Conservation (phyloP, 2,329 filamentous ascomycete genomes). For the Truncatella angustata region DNA sequence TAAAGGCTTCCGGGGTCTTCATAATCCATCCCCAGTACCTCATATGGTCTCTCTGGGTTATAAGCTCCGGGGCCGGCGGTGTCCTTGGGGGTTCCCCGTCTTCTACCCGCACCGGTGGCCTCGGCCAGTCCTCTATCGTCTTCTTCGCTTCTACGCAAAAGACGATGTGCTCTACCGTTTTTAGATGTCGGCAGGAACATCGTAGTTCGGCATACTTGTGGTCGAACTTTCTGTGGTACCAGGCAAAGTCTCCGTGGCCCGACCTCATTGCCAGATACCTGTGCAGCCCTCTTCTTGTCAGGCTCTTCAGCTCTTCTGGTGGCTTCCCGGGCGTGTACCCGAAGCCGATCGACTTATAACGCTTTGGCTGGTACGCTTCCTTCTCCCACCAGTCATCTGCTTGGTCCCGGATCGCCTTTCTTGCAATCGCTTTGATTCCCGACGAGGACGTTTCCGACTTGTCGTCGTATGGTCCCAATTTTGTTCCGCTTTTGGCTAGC, state of each 20-base stretch:
- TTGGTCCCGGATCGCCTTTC: not conserved
- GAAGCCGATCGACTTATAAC: not conserved
- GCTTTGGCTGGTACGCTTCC: not conserved
- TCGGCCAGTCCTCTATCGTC: not conserved
- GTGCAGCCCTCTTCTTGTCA: not conserved
- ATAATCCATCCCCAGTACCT: constrained; percentile 1
- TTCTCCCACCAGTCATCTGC: not conserved
- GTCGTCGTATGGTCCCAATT: not conserved
- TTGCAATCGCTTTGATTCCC: not conserved
- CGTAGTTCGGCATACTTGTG: not conserved
- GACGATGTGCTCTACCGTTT: not conserved
- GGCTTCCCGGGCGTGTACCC: not conserved
- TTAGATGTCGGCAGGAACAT: not conserved
- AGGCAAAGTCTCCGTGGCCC: constrained; percentile 6
- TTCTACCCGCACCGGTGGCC: not conserved
- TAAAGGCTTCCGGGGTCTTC: not conserved
- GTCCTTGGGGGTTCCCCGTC: not conserved
- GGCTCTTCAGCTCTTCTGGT: not conserved
- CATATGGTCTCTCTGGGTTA: not conserved
- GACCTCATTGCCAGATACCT: constrained; percentile 2
- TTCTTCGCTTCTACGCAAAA: constrained; percentile 1
- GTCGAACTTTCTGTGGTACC: constrained; percentile 3
- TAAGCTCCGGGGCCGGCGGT: not conserved
- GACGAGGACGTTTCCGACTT: not conserved
- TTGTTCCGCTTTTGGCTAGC: not conserved